A percentile compares a stretch with the other conserved stretches of the same genome.
phyloP scores from a whole-genome alignment of 805 yeast genomes.

The Komagataella pastoris region DNA sequence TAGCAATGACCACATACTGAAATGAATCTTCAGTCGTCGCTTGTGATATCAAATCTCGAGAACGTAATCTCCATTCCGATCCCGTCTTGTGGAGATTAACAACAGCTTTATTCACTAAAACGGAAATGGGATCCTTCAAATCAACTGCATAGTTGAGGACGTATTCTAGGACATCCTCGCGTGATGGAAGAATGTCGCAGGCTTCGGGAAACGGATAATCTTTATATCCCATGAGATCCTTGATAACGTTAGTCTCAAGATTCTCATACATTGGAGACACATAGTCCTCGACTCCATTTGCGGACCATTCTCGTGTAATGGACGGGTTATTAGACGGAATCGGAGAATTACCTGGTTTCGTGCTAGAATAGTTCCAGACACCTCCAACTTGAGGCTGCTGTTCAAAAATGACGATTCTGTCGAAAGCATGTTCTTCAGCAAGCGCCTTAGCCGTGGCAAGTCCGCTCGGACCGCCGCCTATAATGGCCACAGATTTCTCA shows the following conservation, averaged over 20 bases:
- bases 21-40: constrained; percentile 5
- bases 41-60: constrained; percentile 2
- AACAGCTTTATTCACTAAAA: constrained; percentile 31
- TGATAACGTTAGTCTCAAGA: constrained; percentile 19
- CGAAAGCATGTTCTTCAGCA: constrained; percentile 16
- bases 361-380: constrained; percentile 18
- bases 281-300: constrained; percentile 7
- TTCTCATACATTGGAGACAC: constrained; percentile 21
- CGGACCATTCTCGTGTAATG: neutral
- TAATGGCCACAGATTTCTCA: constrained; percentile 14
- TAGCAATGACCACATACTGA: constrained; percentile 27
- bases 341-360: constrained; percentile 8
- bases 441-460: constrained; percentile 19
- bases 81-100: constrained; percentile 20
- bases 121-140: constrained; percentile 23
- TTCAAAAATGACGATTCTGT: constrained; percentile 16
- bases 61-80: constrained; percentile 13
- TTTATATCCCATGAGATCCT: constrained; percentile 17
- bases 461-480: constrained; percentile 23
- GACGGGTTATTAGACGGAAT: constrained; percentile 11
- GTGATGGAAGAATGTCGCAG: constrained; percentile 40
- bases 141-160: constrained; percentile 38
- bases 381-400: constrained; percentile 19
- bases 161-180: constrained; percentile 50
- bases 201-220: constrained; percentile 18